Evolutionary conservation across 306 rosid species (phyloP), one percentile per base, ranked within the genome.

Genomic region (Sesbania bispinosa): DNA sequence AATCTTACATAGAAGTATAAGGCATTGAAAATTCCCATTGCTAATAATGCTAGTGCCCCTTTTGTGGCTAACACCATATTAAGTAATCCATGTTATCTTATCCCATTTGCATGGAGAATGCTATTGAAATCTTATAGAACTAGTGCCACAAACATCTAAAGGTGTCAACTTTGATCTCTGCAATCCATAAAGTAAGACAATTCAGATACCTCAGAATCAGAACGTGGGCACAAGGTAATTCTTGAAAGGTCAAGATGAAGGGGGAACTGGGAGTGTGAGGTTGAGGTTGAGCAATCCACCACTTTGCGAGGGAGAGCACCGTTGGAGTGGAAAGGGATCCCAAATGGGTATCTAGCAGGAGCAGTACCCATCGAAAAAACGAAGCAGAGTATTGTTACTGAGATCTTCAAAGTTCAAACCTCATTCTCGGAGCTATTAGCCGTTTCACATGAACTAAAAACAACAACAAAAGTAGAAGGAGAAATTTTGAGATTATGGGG

Each of bases 321-420:
- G 14, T 67, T 77, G 32, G 72, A 81, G 79, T 73, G 87, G 27
- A 65, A 45, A 29, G 79, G 10, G 7, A 73, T 50, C 62, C 89
- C 84, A 43, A 81, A 59, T 57, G 91, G 86, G 81, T 42, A 74
- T 43, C 85, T 79, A 46, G 73, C 76, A 46, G 82, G 80, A 71
- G 79, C 85, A 69, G 81, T 29, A 30, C 74, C 92, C 96, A 93
- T 86, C 20, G 67, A 66, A 13, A n/a, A 35, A 80, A 58, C 54
- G 10, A 57, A 57, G 7, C 38, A 23, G 14, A 67, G 10, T 46
- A 50, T 4, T 46, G 43, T 53, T 35, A 41, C 45, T 52, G 41
- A 62, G 60, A 47, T 23, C 59, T 55, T 52, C 72, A 21, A 73
- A 38, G 27, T 38, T 62, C 33, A 74, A 33, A 62, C 15, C 47